Evolutionary conservation across 2,329 filamentous ascomycete genomes (phyloP), one percentile per base, ranked within the genome.

Genomic region (Biscogniauxia sp.): DNA sequence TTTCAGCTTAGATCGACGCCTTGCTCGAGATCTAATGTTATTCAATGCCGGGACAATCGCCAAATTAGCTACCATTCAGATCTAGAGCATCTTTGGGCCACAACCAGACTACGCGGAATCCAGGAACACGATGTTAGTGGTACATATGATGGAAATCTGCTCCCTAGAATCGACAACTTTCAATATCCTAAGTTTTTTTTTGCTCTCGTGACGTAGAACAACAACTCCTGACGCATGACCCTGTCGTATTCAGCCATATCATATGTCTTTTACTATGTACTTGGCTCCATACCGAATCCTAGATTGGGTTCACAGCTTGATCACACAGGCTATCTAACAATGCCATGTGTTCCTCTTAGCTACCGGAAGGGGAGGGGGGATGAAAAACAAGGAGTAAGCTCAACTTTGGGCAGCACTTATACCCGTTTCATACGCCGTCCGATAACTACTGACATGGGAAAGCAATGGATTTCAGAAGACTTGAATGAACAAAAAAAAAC

Each of bases 1-100:
- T 23, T 52, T 63, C 56, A 55, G 20, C 57, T 56, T 57, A 57
- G 51, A 54, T 54, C 53, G 51, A 59, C 37, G 37, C 5, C 15
- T 17, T n/a, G n/a, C 37, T 45, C 37, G 37, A 45, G 37, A 45
- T 56, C 49, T 55, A 56, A 52, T 23, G 54, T 55, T 49, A 55
- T 53, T 37, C 56, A 59, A 51, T 49, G 23, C 51, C 32, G 19
- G 28, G 37, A 54, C 25, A 7, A 15, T 62, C 28, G 19, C 26
- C 26, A 61, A 26, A 51, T 62, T 45, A 45, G 37, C 37, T 45
- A 45, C 37, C 37, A 45, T 45, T 45, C 37, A 45, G 13, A 45
- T 45, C 13, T 45, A 45, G 37, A 45, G 17, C 17, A 17, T 5
- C 11, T 45, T 45, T 45, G 37, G 37, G 37, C 37, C 11, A 45